Percentiles rank a stretch among this genome's conserved stretches.
These are phyloP conservation scores for Forsythia viridissima DNA, from an alignment of 257 asterid genomes.

Conservation along the genomic window DNA sequence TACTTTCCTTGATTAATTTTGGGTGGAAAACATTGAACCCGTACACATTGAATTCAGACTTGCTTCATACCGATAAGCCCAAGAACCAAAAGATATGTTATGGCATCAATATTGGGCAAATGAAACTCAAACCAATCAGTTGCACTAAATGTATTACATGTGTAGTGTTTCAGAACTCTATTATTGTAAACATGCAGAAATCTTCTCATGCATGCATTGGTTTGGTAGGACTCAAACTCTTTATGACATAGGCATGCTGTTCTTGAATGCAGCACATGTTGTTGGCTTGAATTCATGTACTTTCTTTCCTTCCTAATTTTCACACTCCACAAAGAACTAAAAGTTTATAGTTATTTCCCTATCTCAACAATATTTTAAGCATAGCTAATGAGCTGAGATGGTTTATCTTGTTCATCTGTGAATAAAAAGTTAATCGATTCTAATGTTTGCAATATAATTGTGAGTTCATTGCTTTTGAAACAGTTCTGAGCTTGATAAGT, in stretches of 20 bases:
- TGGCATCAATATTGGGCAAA: neutral
- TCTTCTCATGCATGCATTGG: neutral
- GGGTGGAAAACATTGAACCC: neutral
- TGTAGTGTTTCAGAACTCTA: neutral
- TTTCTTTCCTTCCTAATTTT: neutral
- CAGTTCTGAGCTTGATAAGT: constrained; percentile 16
- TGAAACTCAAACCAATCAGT: neutral
- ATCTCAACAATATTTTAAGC: neutral
- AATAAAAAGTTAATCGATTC: neutral
- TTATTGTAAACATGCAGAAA: neutral
- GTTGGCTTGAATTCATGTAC: neutral
- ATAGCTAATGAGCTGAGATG: constrained; percentile 11
- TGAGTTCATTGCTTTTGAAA: constrained; percentile 11
- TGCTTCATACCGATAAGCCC: neutral
- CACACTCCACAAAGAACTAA: neutral
- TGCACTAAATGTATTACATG: neutral
- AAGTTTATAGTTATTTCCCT: neutral
- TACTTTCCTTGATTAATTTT: neutral
- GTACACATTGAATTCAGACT: neutral
- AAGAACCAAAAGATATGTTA: neutral
- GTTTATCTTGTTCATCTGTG: constrained; percentile 15
- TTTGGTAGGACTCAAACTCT: neutral
- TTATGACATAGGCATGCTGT: neutral
- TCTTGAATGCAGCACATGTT: neutral
- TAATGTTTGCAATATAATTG: neutral